phyloP scores from a whole-genome alignment of 108 stramenopile species.

The Aurantiochytrium sp. region DNA sequence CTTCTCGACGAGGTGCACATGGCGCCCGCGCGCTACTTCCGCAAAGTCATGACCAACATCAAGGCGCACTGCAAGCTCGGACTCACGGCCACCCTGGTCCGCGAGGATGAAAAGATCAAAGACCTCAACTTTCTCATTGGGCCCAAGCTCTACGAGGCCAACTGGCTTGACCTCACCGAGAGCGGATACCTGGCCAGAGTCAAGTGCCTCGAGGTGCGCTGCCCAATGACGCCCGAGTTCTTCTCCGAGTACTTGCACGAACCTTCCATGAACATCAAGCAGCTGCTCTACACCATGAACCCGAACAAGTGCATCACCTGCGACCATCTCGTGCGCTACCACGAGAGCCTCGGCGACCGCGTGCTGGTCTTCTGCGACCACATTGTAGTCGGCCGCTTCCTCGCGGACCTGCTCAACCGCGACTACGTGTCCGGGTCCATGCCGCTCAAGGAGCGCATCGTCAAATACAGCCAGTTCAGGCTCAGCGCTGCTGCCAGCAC shows the following conservation, averaged over 20 bases:
- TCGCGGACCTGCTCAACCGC: constrained; percentile 73
- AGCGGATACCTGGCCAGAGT: constrained; percentile 95
- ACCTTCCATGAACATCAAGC: constrained; percentile 35
- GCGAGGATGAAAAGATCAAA: constrained; percentile 94
- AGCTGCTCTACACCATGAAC: constrained; percentile 93
- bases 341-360: constrained; percentile 69
- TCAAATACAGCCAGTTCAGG: constrained; percentile 77
- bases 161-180: constrained; percentile 99
- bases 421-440: constrained; percentile 93
- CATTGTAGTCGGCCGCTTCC: constrained; percentile 80
- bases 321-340: constrained; percentile 83
- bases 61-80: constrained; percentile 97
- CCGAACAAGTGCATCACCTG: constrained; percentile 86
- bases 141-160: constrained; percentile 99
- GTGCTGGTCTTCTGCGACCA: constrained; percentile 75
- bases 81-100: constrained; percentile 93
- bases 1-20: constrained; percentile 97
- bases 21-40: constrained; percentile 89
- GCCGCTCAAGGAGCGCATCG: constrained; percentile 82
- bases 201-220: constrained; percentile 96
- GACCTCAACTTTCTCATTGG: constrained; percentile 95
- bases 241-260: constrained; percentile 83
- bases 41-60: constrained; percentile 76
- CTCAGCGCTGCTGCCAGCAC: constrained; percentile 45
- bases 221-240: constrained; percentile 95